Conservation (phyloP, 2,329 filamentous ascomycete genomes). For the Sclerotinia subarctica region DNA sequence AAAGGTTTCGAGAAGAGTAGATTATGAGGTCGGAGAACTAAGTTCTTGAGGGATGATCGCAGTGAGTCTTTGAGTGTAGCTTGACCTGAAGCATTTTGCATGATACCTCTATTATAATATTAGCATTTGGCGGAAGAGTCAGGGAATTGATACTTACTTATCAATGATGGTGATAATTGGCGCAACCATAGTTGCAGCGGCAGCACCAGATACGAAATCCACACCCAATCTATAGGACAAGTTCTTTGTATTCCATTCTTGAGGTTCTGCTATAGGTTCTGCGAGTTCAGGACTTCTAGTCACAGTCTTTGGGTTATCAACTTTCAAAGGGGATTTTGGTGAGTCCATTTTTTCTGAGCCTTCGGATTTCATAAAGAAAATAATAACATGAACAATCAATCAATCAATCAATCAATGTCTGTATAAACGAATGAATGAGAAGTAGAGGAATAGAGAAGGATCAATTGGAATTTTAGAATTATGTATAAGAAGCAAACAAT, state of each 20-base stretch:
- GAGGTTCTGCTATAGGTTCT: slow-evolving; percentile 25
- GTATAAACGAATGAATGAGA: not conserved
- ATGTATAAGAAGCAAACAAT: not conserved
- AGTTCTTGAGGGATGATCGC: slow-evolving; percentile 52
- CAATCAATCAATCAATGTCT: not conserved
- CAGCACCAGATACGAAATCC: slow-evolving; percentile 66
- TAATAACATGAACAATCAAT: not conserved
- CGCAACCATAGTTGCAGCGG: slow-evolving; percentile 73
- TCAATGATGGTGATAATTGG: slow-evolving; percentile 87
- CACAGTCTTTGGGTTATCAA: slow-evolving; percentile 18
- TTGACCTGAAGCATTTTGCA: slow-evolving; percentile 75
- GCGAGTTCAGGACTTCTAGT: slow-evolving; percentile 17
- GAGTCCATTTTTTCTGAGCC: slow-evolving; percentile 8
- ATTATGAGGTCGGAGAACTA: slow-evolving; percentile 58
- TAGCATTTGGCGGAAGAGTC: slow-evolving; percentile 21
- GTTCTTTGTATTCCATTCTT: slow-evolving; percentile 72
- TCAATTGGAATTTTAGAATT: not conserved
- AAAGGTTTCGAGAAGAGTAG: slow-evolving; percentile 65
- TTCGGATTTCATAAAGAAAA: slow-evolving; percentile 10
- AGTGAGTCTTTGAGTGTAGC: slow-evolving; percentile 58
- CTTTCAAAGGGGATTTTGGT: slow-evolving; percentile 11
- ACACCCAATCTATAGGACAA: slow-evolving; percentile 63
- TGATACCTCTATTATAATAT: slow-evolving; percentile 58
- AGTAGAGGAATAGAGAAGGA: not conserved
- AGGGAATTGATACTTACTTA: slow-evolving; percentile 51